Evolutionary conservation across 78 protist species (phyloP), one percentile per base, ranked within the genome.

Genomic region (slime mould (Dictyostelium discoideum)): DNA sequence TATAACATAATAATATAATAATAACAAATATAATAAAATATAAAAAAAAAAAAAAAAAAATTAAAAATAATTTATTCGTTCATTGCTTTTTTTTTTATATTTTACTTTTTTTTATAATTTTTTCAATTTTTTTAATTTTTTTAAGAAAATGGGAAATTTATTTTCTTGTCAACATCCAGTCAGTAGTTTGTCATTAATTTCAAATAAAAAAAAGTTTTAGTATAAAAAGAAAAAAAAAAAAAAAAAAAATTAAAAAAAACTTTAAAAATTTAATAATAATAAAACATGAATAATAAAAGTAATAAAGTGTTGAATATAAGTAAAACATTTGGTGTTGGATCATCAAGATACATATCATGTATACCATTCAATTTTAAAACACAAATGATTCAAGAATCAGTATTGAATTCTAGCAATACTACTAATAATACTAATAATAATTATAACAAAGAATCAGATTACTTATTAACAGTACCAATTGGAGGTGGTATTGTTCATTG

Each of bases 311-410:
- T 46, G 50, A n/a, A 84, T 26, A 84, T 84, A 7, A 60, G 37
- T 1, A 39, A 90, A 32, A 42, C 89, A 46, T 90, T 60, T 82
- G 95, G 95, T 22, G 88, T 90, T 67, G 95, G 95, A 32, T 90
- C 95, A 82, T 80, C 95, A 44, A 90, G 95, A 50, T 90, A 90
- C 50, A 80, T 90, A 73, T 90, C 95, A 37, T 90, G 87, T 54
- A n/a, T 90, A 16, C 83, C 90, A 3, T 69, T 69, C 18, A 57
- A 44, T 20, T 84, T 84, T 63, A n/a, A 32, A 69, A 69, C 74
- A 1, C 77, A 69, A 69, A 69, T 69, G 7, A 82, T 24, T 14
- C 86, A 82, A 54, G 44, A 44, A 26, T 40, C 54, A 0, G 32
- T 18, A 32, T 74, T 74, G 4, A 37, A 63, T 42, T n/a, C 2